A percentile compares a stretch with the other conserved stretches of the same genome.
Evolutionary conservation across 148 eudicot genomes (phyloP).

Genomic region (Fagopyrum esculentum): DNA sequence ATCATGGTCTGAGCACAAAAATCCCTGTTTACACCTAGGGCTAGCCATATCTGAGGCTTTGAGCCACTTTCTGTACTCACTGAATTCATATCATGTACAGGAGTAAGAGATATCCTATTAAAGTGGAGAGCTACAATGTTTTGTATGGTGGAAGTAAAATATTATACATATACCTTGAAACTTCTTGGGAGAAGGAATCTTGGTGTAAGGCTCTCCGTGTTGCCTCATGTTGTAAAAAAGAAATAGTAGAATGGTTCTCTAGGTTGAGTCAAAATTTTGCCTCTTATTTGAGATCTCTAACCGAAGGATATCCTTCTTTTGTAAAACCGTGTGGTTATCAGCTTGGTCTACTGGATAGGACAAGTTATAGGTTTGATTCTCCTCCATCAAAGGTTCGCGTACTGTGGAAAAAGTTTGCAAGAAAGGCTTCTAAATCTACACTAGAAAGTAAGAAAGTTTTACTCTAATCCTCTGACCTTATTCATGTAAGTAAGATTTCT

Average conservation of each 20-base stretch:
- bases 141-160: slow-evolving; percentile 57
- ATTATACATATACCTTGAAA: slow-evolving; percentile 69
- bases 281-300: slow-evolving; percentile 59
- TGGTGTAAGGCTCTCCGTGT: slow-evolving; percentile 97
- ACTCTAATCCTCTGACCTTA: no score
- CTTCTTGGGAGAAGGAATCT: slow-evolving; percentile 83
- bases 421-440: slow-evolving; percentile 44
- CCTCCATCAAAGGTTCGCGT: slow-evolving; percentile 81
- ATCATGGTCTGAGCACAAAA: no score
- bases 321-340: slow-evolving; percentile 53
- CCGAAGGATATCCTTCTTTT: slow-evolving; percentile 69
- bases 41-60: no score
- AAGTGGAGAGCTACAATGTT: slow-evolving; percentile 57
- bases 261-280: slow-evolving; percentile 50
- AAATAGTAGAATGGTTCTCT: slow-evolving; percentile 52
- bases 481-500: slow-evolving; percentile 36
- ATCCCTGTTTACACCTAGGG: no score
- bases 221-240: slow-evolving; percentile 64
- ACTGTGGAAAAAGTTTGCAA: slow-evolving; percentile 67
- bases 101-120: slow-evolving; percentile 86
- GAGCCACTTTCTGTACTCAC: no score
- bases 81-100: slow-evolving; percentile 28
- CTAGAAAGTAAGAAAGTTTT: slow-evolving; percentile 25
- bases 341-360: slow-evolving; percentile 36
- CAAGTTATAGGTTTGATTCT: slow-evolving; percentile 49